Conservation (phyloP, 2,329 filamentous ascomycete species). For the Zymoseptoria crescenta region DNA sequence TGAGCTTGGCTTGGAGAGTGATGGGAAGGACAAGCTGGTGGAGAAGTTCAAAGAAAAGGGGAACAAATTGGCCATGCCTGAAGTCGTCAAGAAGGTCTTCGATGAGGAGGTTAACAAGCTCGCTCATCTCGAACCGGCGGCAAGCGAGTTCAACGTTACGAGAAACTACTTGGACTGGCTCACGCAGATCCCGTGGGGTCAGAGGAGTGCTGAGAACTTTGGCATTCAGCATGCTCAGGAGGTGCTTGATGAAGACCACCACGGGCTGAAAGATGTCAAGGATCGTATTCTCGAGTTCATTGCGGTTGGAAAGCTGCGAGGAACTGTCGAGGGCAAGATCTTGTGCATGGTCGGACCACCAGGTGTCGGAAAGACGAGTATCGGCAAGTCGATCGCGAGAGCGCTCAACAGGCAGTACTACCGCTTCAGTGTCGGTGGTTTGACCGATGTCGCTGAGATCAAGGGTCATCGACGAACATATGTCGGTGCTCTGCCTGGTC, state of each 20-base stretch:
- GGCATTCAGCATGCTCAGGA: constrained; percentile 83
- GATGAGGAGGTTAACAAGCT: constrained; percentile 98
- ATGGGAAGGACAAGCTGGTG: constrained; percentile 95
- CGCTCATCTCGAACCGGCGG: constrained; percentile 86
- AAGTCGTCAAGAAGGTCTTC: constrained; percentile 93
- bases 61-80: constrained; percentile 88
- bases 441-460: constrained; percentile 97
- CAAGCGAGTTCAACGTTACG: constrained; percentile 97
- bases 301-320: constrained; percentile 90
- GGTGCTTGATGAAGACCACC: constrained; percentile 92
- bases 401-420: constrained; percentile 96
- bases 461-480: constrained; percentile 96
- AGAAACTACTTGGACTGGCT: constrained; percentile 98
- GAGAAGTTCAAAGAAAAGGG: constrained; percentile 97
- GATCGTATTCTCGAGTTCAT: constrained; percentile 98
- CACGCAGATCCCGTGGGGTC: constrained; percentile 95
- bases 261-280: constrained; percentile 95
- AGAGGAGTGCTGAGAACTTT: constrained; percentile 93
- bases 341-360: constrained; percentile 95
- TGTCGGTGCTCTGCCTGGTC: constrained; percentile 86
- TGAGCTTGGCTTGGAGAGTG: constrained; percentile 91
- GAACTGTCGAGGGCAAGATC: constrained; percentile 97
- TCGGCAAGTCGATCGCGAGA: constrained; percentile 93
- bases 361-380: constrained; percentile 97
- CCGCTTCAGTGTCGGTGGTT: constrained; percentile 91